Evolutionary conservation across 805 yeast genomes (phyloP).

Genomic region (Novakomyces olei): DNA sequence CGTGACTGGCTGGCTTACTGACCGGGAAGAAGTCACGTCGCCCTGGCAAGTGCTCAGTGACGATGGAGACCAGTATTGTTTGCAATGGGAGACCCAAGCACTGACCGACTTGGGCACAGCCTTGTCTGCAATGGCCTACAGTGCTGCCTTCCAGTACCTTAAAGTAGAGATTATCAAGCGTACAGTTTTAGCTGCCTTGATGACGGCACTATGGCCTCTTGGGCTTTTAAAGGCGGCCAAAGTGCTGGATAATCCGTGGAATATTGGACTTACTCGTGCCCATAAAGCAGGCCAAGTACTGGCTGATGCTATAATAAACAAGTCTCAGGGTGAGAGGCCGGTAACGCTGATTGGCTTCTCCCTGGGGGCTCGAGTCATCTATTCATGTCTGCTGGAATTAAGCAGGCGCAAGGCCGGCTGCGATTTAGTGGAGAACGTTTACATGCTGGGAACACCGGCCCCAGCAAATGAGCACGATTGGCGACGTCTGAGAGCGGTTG

Average conservation of each 20-base stretch:
- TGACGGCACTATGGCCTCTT: constrained; percentile 10
- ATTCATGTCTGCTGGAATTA: constrained; percentile 6
- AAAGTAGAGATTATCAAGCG: constrained; percentile 7
- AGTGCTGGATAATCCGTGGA: constrained; percentile 10
- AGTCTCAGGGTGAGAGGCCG: constrained; percentile 9
- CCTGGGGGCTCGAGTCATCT: constrained; percentile 10
- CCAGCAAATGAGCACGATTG: constrained; percentile 6
- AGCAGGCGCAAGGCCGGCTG: constrained; percentile 5
- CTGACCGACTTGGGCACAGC: not conserved
- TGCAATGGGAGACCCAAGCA: constrained; percentile 2
- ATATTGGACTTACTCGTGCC: constrained; percentile 7
- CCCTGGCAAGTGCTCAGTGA: constrained; percentile 6
- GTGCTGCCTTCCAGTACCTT: not conserved
- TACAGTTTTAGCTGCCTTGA: constrained; percentile 7
- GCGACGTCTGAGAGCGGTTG: constrained; percentile 6
- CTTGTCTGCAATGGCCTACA: not conserved
- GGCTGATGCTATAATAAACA: constrained; percentile 8
- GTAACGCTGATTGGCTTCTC: constrained; percentile 10
- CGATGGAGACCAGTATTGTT: constrained; percentile 2
- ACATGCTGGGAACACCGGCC: constrained; percentile 8
- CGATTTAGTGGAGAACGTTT: constrained; percentile 8
- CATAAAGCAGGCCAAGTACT: constrained; percentile 8
- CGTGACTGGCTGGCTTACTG: constrained; percentile 8
- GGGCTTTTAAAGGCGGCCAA: constrained; percentile 5
- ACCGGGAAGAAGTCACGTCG: constrained; percentile 5